A percentile compares a stretch with the other conserved stretches of the same genome.
Conservation (phyloP, 2,329 filamentous ascomycete genomes). For the Paracoccidioides brasiliensis region DNA sequence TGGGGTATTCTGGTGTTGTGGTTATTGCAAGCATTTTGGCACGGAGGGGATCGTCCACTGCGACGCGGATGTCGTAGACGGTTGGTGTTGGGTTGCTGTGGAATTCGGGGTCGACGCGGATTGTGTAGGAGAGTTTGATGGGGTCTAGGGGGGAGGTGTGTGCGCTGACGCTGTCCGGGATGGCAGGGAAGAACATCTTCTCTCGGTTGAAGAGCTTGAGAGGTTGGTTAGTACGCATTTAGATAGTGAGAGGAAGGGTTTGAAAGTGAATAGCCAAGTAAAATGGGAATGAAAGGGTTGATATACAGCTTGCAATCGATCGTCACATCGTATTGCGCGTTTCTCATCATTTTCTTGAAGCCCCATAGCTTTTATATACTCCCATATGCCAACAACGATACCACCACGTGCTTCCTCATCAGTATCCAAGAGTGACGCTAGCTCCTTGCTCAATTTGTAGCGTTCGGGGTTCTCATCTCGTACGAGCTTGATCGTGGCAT, state of each 20-base stretch:
- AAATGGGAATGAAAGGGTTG: background rate
- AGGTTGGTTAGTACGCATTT: conserved; percentile 4
- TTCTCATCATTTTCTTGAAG: conserved; percentile 93
- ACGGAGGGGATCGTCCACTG: conserved; percentile 69
- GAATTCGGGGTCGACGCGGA: conserved; percentile 78
- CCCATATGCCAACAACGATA: conserved; percentile 84
- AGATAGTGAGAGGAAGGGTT: background rate
- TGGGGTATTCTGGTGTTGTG: conserved; percentile 55
- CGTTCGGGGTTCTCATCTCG: conserved; percentile 78
- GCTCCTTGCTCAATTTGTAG: conserved; percentile 61
- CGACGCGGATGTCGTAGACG: conserved; percentile 78
- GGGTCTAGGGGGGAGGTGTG: conserved; percentile 72
- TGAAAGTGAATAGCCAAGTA: background rate
- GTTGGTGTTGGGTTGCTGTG: conserved; percentile 63
- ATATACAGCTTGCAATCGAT: conserved; percentile 60
- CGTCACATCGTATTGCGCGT: conserved; percentile 81
- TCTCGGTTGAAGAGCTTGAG: conserved; percentile 59
- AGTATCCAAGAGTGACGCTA: conserved; percentile 76
- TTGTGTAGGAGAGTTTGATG: conserved; percentile 76
- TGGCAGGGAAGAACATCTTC: conserved; percentile 69
- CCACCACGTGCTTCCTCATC: conserved; percentile 77
- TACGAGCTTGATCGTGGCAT: conserved; percentile 75
- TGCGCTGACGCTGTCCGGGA: conserved; percentile 64
- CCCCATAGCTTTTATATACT: conserved; percentile 76
- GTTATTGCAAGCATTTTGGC: conserved; percentile 52